phyloP scores from a whole-genome alignment of 768 basidiomycete genomes.

The Chalciporus pseudorubinellus region DNA sequence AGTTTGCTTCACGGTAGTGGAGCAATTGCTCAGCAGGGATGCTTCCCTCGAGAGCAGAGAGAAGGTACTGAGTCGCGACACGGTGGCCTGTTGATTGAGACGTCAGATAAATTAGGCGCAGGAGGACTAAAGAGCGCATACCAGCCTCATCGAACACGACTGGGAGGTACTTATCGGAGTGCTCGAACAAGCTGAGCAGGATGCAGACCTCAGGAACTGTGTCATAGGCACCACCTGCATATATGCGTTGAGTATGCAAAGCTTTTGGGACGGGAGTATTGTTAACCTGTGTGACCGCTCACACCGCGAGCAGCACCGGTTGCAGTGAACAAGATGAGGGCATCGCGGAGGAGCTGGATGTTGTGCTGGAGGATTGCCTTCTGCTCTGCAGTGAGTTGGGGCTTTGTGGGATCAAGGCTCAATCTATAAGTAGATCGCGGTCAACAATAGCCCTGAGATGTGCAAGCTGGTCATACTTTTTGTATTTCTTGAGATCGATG shows the following conservation, averaged over 20 bases:
- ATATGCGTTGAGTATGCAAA: conserved; percentile 14
- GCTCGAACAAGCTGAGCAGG: conserved; percentile 68
- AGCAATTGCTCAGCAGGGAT: conserved; percentile 74
- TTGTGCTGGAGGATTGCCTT: conserved; percentile 58
- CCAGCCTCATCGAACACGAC: conserved; percentile 82
- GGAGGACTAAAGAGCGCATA: conserved; percentile 32
- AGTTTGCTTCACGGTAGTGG: conserved; percentile 83
- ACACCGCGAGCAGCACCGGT: conserved; percentile 84
- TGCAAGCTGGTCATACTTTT: conserved; percentile 48
- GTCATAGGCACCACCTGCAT: conserved; percentile 58
- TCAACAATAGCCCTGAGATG: neutral
- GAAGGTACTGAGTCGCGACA: conserved; percentile 86
- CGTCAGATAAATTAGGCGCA: neutral
- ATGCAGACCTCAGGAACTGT: conserved; percentile 87
- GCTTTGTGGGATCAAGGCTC: conserved; percentile 66
- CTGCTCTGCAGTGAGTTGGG: conserved; percentile 62
- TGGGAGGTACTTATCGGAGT: conserved; percentile 58
- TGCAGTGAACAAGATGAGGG: conserved; percentile 82
- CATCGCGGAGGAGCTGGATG: conserved; percentile 81
- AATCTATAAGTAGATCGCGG: conserved; percentile 44
- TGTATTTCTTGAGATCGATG: conserved; percentile 74
- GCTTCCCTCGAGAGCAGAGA: conserved; percentile 72
- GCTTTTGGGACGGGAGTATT: neutral
- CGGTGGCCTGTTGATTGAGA: conserved; percentile 62
- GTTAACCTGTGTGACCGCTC: conserved; percentile 75